Percentiles rank a stretch among this genome's conserved stretches.
phyloP scores from a whole-genome alignment of 2,329 filamentous ascomycete species.

The Drechslerella dactyloides region DNA sequence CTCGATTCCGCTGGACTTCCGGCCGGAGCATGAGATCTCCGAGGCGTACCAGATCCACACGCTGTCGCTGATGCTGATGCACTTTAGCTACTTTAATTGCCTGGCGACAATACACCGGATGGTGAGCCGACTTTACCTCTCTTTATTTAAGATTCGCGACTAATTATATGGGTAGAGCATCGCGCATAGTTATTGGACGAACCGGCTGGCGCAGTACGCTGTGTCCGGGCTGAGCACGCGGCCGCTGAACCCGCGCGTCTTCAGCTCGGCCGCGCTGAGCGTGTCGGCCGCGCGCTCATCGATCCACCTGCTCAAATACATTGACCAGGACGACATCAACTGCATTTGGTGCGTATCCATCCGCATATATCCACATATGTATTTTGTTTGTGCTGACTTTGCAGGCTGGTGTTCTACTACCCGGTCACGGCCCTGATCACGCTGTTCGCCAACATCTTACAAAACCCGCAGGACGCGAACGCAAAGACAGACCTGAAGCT shows the following conservation, averaged over 20 bases:
- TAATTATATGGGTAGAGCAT: slow-evolving; percentile 65
- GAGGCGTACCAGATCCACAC: slow-evolving; percentile 70
- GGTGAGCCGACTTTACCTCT: slow-evolving; percentile 57
- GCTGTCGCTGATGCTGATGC: slow-evolving; percentile 88
- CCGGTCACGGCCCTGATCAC: slow-evolving; percentile 94
- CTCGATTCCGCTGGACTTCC: slow-evolving; percentile 89
- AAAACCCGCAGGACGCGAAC: slow-evolving; percentile 88
- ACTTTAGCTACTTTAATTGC: slow-evolving; percentile 98
- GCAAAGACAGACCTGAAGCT: slow-evolving; percentile 86
- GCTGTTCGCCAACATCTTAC: slow-evolving; percentile 92
- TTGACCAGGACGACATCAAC: slow-evolving; percentile 90
- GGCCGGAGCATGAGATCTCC: slow-evolving; percentile 90
- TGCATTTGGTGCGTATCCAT: slow-evolving; percentile 81
- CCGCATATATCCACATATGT: slow-evolving; percentile 3
- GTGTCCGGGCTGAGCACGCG: slow-evolving; percentile 91
- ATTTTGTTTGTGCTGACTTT: slow-evolving; percentile 39
- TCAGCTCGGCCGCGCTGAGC: slow-evolving; percentile 89
- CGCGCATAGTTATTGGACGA: slow-evolving; percentile 98
- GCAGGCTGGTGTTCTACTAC: slow-evolving; percentile 88
- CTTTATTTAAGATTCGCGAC: slow-evolving; percentile 7
- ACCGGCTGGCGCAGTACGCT: slow-evolving; percentile 88
- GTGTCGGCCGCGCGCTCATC: slow-evolving; percentile 91
- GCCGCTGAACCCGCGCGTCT: slow-evolving; percentile 90
- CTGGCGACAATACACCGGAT: slow-evolving; percentile 97
- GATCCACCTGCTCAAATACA: slow-evolving; percentile 92